Evolutionary conservation across 2,329 filamentous ascomycete species (phyloP).

Genomic region (Cercospora brassicicola): DNA sequence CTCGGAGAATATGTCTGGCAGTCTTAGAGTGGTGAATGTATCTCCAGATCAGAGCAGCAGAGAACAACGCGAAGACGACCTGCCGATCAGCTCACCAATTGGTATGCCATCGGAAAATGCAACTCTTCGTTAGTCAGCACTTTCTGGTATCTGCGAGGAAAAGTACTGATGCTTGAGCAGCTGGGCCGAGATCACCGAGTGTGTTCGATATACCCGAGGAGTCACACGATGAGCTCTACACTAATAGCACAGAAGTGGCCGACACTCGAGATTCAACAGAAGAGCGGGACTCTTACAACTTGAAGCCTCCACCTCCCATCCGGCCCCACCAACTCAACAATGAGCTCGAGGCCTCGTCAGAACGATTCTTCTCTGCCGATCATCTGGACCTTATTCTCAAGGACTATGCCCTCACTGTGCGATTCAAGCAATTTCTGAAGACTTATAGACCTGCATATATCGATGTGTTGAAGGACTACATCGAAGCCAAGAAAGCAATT

Average conservation of each 20-base stretch:
- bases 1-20: slow-evolving; percentile 18
- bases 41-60: slow-evolving; percentile 8
- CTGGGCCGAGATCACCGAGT: slow-evolving; percentile 29
- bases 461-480: slow-evolving; percentile 41
- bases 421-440: slow-evolving; percentile 44
- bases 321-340: slow-evolving; percentile 24
- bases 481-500: slow-evolving; percentile 45
- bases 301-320: slow-evolving; percentile 44
- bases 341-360: slow-evolving; percentile 41
- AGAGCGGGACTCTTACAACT: slow-evolving; percentile 40
- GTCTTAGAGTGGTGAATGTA: slow-evolving; percentile 21
- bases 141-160: not conserved
- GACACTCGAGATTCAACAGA: slow-evolving; percentile 10
- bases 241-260: slow-evolving; percentile 28
- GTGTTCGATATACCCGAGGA: slow-evolving; percentile 32
- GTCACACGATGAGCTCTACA: slow-evolving; percentile 24
- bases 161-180: slow-evolving; percentile 19
- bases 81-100: not conserved
- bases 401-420: slow-evolving; percentile 39
- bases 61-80: slow-evolving; percentile 6
- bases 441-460: slow-evolving; percentile 42
- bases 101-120: slow-evolving; percentile 2
- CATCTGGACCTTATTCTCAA: slow-evolving; percentile 47
- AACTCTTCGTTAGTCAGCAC: not conserved
- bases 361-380: slow-evolving; percentile 46